These are phyloP conservation scores for Solanum clarkiae DNA, from an alignment of 257 asterid species.

Conservation along the genomic window DNA sequence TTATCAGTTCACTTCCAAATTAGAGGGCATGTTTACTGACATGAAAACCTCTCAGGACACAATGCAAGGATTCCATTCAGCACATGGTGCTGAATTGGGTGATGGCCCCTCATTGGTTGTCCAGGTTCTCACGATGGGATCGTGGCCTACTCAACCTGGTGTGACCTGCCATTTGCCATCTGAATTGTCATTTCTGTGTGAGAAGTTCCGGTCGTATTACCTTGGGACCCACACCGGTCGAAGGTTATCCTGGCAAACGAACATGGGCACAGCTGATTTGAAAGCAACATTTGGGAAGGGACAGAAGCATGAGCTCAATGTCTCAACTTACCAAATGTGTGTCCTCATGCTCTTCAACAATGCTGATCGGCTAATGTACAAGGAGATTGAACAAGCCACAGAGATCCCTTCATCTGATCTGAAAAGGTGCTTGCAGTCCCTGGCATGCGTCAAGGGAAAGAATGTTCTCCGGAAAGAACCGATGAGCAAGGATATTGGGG, in stretches of 20 bases:
- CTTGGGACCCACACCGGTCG: slow-evolving; percentile 87
- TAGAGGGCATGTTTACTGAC: slow-evolving; percentile 92
- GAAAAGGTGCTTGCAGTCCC: slow-evolving; percentile 72
- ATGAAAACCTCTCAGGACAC: slow-evolving; percentile 91
- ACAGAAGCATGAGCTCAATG: slow-evolving; percentile 78
- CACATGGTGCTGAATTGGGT: slow-evolving; percentile 43
- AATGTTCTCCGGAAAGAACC: slow-evolving; percentile 72
- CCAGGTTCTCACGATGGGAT: slow-evolving; percentile 79
- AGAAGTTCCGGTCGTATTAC: slow-evolving; percentile 66
- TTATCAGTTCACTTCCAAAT: slow-evolving; percentile 73
- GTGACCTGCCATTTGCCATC: slow-evolving; percentile 61
- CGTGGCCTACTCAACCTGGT: slow-evolving; percentile 83
- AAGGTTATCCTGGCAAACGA: slow-evolving; percentile 76
- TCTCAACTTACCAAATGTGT: slow-evolving; percentile 88
- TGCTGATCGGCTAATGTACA: slow-evolving; percentile 49
- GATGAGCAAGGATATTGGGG: slow-evolving; percentile 77
- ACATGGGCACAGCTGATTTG: slow-evolving; percentile 86
- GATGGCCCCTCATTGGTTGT: slow-evolving; percentile 61
- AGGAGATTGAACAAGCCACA: slow-evolving; percentile 75
- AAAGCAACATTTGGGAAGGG: slow-evolving; percentile 70
- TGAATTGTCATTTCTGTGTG: slow-evolving; percentile 55
- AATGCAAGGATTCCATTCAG: slow-evolving; percentile 70
- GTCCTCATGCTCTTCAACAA: slow-evolving; percentile 72
- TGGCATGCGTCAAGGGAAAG: slow-evolving; percentile 83
- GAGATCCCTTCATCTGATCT: slow-evolving; percentile 69